Evolutionary conservation across 352 stramenopile genomes (phyloP).

Genomic region (Phytopythium chamaehyphon): DNA sequence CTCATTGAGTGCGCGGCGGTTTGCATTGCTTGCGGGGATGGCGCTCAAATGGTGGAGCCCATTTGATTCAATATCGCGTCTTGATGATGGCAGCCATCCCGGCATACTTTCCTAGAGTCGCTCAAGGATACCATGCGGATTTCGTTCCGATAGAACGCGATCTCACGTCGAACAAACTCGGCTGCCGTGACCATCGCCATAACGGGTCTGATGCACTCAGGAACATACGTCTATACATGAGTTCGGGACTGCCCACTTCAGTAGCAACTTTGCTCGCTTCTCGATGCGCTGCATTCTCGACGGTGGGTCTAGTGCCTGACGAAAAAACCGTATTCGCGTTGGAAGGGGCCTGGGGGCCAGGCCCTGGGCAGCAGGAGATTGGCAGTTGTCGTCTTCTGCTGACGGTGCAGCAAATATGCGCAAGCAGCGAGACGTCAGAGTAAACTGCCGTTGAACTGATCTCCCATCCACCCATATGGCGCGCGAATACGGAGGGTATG

Average conservation of each 20-base stretch:
- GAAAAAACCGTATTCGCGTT: conserved; percentile 10
- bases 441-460: conserved; percentile 70
- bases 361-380: conserved; percentile 1
- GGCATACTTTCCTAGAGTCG: too few species aligned
- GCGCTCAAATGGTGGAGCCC: too few species aligned
- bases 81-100: too few species aligned
- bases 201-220: conserved; percentile 73
- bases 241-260: conserved; percentile 67
- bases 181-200: too few species aligned
- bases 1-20: too few species aligned
- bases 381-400: conserved; percentile 10
- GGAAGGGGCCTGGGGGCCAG: conserved; percentile 6
- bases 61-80: too few species aligned
- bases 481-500: conserved; percentile 62
- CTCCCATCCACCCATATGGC: conserved; percentile 41
- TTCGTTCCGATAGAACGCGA: too few species aligned
- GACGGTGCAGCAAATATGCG: conserved; percentile 47
- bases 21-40: too few species aligned
- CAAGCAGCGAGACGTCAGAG: conserved; percentile 72
- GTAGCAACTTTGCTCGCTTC: conserved; percentile 82
- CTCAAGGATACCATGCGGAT: too few species aligned
- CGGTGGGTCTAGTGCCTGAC: conserved; percentile 13
- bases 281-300: conserved; percentile 79
- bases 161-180: too few species aligned
- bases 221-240: conserved; percentile 84